A percentile compares a stretch with the other conserved stretches of the same genome.
These are phyloP conservation scores for Psidium guajava DNA, from an alignment of 345 rosid species.

Conservation along the genomic window DNA sequence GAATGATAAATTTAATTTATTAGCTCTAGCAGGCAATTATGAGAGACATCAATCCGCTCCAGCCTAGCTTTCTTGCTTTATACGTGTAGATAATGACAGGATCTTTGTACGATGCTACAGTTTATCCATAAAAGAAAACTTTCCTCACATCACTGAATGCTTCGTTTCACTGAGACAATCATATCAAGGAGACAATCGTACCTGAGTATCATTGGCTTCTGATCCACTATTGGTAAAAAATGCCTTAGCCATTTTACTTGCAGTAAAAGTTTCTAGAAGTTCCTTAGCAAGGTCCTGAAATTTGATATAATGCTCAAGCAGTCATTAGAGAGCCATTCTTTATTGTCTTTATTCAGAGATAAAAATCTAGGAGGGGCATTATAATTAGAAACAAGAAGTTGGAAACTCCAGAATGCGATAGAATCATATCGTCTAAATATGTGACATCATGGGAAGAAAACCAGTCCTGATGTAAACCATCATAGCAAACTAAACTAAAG, in stretches of 20 bases:
- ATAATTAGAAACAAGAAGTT: neutral
- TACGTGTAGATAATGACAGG: neutral
- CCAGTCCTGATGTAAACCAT: neutral
- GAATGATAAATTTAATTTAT: neutral
- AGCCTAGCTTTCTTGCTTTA: neutral
- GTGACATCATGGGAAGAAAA: neutral
- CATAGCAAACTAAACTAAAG: neutral
- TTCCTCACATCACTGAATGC: neutral
- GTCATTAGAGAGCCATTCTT: neutral
- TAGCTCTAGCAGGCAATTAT: neutral
- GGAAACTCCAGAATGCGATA: neutral
- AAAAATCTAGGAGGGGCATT: neutral
- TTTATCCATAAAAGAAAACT: neutral
- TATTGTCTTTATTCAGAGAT: neutral
- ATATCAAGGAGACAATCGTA: neutral
- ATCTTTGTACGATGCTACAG: neutral
- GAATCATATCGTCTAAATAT: neutral
- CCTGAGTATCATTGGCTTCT: slow-evolving; percentile 98
- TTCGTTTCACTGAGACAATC: neutral
- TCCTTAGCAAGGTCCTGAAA: slow-evolving; percentile 78
- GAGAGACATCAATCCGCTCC: neutral
- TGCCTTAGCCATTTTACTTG: slow-evolving; percentile 72
- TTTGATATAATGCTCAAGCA: neutral
- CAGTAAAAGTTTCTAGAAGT: slow-evolving; percentile 73
- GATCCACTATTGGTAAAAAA: slow-evolving; percentile 96